Percentiles rank a stretch among this genome's conserved stretches.
phyloP scores from a whole-genome alignment of 202 grass and related monocot species.

The Schoenoplectus triqueter region DNA sequence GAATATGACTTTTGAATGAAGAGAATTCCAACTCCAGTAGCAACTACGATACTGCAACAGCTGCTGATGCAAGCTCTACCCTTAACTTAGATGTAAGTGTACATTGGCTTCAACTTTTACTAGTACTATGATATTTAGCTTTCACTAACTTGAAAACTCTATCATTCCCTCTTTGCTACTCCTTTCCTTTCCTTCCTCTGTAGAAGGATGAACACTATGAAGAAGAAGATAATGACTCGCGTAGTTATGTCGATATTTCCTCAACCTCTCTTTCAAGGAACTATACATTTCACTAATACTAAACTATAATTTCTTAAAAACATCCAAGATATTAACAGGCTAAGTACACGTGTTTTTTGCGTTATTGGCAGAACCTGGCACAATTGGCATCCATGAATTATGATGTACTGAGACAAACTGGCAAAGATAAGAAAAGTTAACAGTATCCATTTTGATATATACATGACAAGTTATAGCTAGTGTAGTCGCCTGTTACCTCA shows the following conservation, averaged over 20 bases:
- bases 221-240: slow-evolving; percentile 36
- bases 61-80: slow-evolving; percentile 11
- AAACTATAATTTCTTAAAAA: not conserved
- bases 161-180: not conserved
- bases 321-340: not conserved
- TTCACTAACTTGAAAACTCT: slow-evolving; percentile 1
- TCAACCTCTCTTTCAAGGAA: slow-evolving; percentile 54
- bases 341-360: slow-evolving; percentile 2
- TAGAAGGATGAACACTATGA: slow-evolving; percentile 33
- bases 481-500: slow-evolving; percentile 7
- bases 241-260: slow-evolving; percentile 45
- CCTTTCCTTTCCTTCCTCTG: not conserved
- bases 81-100: not conserved
- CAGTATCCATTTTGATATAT: not conserved
- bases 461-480: not conserved
- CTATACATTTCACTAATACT: slow-evolving; percentile 9
- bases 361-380: slow-evolving; percentile 39
- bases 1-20: slow-evolving; percentile 18
- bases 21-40: not conserved
- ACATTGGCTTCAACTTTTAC: slow-evolving; percentile 6
- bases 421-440: slow-evolving; percentile 24
- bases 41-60: slow-evolving; percentile 21
- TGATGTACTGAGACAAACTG: slow-evolving; percentile 43
- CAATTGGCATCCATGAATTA: slow-evolving; percentile 53
- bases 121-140: slow-evolving; percentile 7